Evolutionary conservation across 2,329 filamentous ascomycete species (phyloP), one percentile per base, ranked within the genome.

Genomic region (Cladosporium sp.): DNA sequence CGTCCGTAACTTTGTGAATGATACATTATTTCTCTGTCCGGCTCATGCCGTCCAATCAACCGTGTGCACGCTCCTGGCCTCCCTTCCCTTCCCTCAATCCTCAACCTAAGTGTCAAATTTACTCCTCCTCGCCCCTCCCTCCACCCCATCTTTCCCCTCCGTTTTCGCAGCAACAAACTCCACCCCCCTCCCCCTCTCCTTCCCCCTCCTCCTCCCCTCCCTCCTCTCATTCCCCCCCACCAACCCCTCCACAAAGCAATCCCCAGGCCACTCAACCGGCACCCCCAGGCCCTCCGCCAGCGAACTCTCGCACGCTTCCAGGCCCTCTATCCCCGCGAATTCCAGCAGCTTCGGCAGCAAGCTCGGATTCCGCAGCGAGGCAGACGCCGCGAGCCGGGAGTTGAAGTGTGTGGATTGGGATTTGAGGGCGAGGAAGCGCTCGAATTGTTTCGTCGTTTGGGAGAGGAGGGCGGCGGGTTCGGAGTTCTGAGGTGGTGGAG

Each of bases 391-490:
- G 8, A 93, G 74, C 56, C 86, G 84, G 61, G 82, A 76, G 67
- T 93, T 91, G 75, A 92, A 92, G 69, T 93, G 88, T 13, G 84
- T 76, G 4, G 84, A 84, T 57, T 85, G 81, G 63, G 81, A 83
- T 72, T 93, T 93, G n/a, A 92, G 77, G 43, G 81, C 76, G 0
- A 92, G 78, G 59, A 93, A 92, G 54, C 83, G 81, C 57, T 82
- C 78, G 60, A 92, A 85, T 61, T 89, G 90, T 59, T 79, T 77
- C 46, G 79, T 84, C 10, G 83, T 63, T 37, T 60, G 62, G 40
- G 69, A 67, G 2, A 68, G 61, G 11, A 52, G 48, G 9, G 64
- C 61, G 16, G 61, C 60, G 49, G 58, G 58, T 57, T 63, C 63
- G 48, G 57, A 61, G 52, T 61, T 63, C 13, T 40, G 70, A 60